Evolutionary conservation across 2,329 filamentous ascomycete genomes (phyloP), one percentile per base, ranked within the genome.

Genomic region (Fusarium phyllophilum): DNA sequence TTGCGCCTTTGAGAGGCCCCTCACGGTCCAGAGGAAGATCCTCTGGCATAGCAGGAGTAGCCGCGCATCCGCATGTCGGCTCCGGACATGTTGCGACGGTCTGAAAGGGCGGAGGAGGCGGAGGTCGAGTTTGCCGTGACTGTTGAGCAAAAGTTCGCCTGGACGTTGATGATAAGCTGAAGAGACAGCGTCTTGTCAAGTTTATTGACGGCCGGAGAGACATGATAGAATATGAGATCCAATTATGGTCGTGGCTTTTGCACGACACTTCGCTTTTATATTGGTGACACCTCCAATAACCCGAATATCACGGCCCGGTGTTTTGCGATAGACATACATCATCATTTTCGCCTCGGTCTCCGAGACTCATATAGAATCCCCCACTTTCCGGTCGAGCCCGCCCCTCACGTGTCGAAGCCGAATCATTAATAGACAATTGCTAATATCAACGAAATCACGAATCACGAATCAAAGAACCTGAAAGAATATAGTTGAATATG

Each of bases 1-100:
- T 95, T 11, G 93, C 92, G 18, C 93, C 93, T 79, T 93, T 92
- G 48, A 98, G 85, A 24, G 88, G 86, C 44, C 89, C 89, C 69
- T 89, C 87, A 76, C 88, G 87, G 79, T 98, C 95, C 60, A 98
- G 95, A 29, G 91, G 89, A 22, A 97, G 86, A 8, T 89, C 91
- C 13, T 87, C 83, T 3, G 92, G 92, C 84, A 92, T 87, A 18
- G 82, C 74, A 0, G 93, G 91, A 62, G 87, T 92, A 4, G 89
- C 83, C n/a, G 91, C 89, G 82, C 94, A 97, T 18, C 87, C 82
- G 83, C 95, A 97, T 73, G 90, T 94, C 73, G 94, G 90, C 41
- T 90, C 86, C 5, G 95, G 95, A 79, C 95, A 97, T 59, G 84
- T 83, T 62, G 82, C 77, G 36, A 89, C 83, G 1, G 84, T 87